phyloP scores from a whole-genome alignment of 768 basidiomycete species.

The Trametes cingulata region DNA sequence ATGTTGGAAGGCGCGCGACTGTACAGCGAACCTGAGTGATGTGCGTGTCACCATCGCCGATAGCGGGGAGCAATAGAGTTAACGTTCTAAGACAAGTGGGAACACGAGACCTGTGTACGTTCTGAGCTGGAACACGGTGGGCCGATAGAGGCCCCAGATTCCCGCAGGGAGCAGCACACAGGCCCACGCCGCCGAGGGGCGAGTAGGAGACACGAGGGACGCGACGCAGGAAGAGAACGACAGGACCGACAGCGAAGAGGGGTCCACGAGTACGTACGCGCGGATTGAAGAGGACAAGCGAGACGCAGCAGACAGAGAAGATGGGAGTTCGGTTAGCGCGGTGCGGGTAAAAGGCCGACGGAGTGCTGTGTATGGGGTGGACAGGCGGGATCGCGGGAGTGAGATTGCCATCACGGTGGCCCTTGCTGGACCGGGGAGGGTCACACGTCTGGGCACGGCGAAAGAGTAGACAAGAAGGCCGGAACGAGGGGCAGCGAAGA shows the following conservation, averaged over 20 bases:
- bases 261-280: background rate
- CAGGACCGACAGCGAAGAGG: conserved; percentile 7
- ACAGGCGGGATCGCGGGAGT: conserved; percentile 13
- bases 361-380: conserved; percentile 5
- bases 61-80: conserved; percentile 20
- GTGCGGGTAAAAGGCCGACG: conserved; percentile 4
- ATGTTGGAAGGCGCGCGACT: conserved; percentile 4
- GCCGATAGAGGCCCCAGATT: conserved; percentile 6
- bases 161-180: background rate
- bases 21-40: conserved; percentile 1
- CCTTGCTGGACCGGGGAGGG: conserved; percentile 11
- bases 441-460: conserved; percentile 17
- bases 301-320: background rate
- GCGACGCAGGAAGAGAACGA: conserved; percentile 2
- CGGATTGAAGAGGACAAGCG: background rate
- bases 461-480: conserved; percentile 11
- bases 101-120: conserved; percentile 11
- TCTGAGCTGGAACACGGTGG: conserved; percentile 14
- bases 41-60: conserved; percentile 13
- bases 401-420: conserved; percentile 11
- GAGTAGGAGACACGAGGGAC: background rate
- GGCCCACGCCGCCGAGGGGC: background rate
- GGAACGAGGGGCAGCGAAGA: conserved; percentile 2
- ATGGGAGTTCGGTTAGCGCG: background rate
- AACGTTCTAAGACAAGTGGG: conserved; percentile 16